Conservation (phyloP, 352 stramenopile species). For the Pythium folliculosum region DNA sequence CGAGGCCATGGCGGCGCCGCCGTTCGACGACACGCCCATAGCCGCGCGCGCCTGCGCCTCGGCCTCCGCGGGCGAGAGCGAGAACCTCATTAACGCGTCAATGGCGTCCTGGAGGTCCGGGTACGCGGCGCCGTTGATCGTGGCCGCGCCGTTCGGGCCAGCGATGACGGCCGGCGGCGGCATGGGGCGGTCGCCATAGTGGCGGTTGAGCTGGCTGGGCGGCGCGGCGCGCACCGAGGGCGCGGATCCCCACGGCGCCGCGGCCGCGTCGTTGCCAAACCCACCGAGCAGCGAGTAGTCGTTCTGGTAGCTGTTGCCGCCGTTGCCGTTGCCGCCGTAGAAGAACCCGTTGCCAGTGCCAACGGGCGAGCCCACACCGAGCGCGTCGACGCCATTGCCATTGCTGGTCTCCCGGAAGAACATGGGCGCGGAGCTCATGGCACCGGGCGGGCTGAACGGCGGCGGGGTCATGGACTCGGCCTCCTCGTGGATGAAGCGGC, state of each 20-base stretch:
- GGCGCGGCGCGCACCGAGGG: conserved; percentile 2
- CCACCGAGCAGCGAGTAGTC: conserved; percentile 68
- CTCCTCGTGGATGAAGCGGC: conserved; percentile 89
- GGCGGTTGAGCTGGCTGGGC: conserved; percentile 18
- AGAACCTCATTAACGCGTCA: conserved; percentile 88
- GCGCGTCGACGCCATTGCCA: conserved; percentile 22
- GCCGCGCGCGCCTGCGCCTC: conserved; percentile 29
- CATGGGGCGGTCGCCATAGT: conserved; percentile 20
- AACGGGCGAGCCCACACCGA: conserved; percentile 19
- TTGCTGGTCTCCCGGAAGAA: conserved; percentile 62
- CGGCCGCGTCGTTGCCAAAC: conserved; percentile 47
- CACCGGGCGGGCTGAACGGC: conserved; percentile 51
- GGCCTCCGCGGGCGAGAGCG: conserved; percentile 53
- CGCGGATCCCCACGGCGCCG: conserved; percentile 18
- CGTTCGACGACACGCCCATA: conserved; percentile 7
- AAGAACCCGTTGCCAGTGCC: conserved; percentile 39
- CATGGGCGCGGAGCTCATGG: conserved; percentile 41
- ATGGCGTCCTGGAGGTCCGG: conserved; percentile 86
- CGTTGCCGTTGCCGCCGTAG: conserved; percentile 30
- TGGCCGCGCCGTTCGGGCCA: conserved; percentile 19
- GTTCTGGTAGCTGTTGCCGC: conserved; percentile 42
- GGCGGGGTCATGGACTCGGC: conserved; percentile 57
- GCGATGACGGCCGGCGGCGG: conserved; percentile 33
- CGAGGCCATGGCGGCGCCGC: not conserved
- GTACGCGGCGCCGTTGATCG: conserved; percentile 45